Percentiles rank a stretch among this genome's conserved stretches.
Conservation (phyloP, 495 filamentous ascomycete genomes). For the Usnea hakonensis region DNA sequence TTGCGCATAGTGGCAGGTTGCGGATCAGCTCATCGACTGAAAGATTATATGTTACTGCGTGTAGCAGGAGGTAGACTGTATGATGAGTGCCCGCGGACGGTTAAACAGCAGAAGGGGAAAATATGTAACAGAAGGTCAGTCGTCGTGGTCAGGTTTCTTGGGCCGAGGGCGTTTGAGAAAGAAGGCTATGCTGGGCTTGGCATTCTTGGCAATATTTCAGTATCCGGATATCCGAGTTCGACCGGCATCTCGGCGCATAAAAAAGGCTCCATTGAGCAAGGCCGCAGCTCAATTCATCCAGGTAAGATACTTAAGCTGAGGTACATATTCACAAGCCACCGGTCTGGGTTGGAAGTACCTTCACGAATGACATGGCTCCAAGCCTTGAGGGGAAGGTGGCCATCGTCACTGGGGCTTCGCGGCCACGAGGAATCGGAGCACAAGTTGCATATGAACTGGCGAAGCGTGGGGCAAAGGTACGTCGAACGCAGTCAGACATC, state of each 20-base stretch:
- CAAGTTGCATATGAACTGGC: conserved; percentile 29
- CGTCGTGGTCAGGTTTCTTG: not conserved
- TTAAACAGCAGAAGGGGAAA: not conserved
- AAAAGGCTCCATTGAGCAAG: not conserved
- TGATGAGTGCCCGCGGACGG: not conserved
- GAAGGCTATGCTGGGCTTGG: conserved; percentile 2
- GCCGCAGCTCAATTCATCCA: not conserved
- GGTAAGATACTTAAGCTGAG: too few relatives aligned
- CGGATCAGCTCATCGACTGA: not conserved
- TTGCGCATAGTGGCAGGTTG: conserved; percentile 10
- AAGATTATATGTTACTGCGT: not conserved
- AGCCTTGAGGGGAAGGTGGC: conserved; percentile 40
- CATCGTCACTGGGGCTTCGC: conserved; percentile 38
- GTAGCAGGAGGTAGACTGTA: not conserved
- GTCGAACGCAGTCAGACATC: not conserved
- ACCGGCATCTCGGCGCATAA: not conserved
- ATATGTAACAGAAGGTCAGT: not conserved
- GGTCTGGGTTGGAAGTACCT: too few relatives aligned
- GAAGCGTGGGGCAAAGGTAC: conserved; percentile 28
- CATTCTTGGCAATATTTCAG: not conserved
- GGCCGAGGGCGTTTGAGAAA: not conserved
- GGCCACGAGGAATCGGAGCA: conserved; percentile 29
- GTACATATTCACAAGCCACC: too few relatives aligned
- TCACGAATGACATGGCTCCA: conserved; percentile 1
- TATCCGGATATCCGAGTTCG: not conserved